Base-by-base conservation (phyloP, 2,329 filamentous ascomycete genomes). In the Penicillium sp. region DNA sequence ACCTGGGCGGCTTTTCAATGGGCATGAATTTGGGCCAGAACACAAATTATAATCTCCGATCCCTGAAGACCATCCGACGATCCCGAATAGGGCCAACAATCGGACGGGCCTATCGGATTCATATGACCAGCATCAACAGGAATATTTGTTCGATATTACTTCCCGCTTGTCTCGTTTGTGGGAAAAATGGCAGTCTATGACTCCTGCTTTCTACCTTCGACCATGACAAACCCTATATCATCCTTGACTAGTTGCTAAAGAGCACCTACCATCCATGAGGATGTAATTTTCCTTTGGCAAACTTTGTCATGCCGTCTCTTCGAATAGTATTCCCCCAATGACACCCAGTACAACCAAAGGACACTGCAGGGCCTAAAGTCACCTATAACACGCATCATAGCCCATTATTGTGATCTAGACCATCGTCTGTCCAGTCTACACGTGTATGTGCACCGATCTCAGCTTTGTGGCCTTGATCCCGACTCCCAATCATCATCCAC, bases 381-480 rank as follows among this genome's bases (percentile, higher is more conserved):
- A 28, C 25, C 14, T 10, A 3, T 0, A 16, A 22, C 16, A 33
- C 14, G 16, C 11, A n/a, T 49, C 11, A 49, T 11, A n/a, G 8
- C 28, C 28, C 26, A 49, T 49, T 52, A 25, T 52, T 52, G 16
- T 38, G 51, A 52, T 38, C 30, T 52, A 38, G 51, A 52, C 30
- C 51, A 53, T 30, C 13, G 30, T 26, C 52, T 48, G 30, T 19
- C 8, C 19, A 30, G 33, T 13, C 19, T 46, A 58, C 56, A 58
- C 22, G 45, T 58, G 55, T 58, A 46, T 55, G 33, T 51, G 19
- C 59, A 28, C 13, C 43, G 28, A 28, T 3, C 45, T 28, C 6
- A 51, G 5, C 8, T 51, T 35, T 35, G 28, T 22, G n/a, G 10
- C 28, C 16, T 11, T 35, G 28, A 8, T 33, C 30, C 10, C 10